A percentile compares a stretch with the other conserved stretches of the same genome.
These are phyloP conservation scores for Pseudogymnoascus sp. DNA, from an alignment of 2,329 filamentous ascomycete species.

Conservation along the genomic window DNA sequence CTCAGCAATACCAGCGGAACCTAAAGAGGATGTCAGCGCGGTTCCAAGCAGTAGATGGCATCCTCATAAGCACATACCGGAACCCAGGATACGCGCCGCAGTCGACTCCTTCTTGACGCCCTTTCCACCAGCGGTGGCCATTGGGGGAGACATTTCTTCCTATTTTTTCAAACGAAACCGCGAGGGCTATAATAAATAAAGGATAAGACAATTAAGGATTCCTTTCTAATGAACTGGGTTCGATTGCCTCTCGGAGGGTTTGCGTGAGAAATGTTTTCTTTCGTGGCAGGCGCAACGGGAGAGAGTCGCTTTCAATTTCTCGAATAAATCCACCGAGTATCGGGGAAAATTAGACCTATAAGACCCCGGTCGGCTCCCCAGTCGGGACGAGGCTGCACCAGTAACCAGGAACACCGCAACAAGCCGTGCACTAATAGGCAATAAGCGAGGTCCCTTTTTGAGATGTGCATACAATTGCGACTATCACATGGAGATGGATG, in stretches of 20 bases:
- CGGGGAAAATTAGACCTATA: neutral
- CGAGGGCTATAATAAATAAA: neutral
- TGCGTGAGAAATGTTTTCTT: neutral
- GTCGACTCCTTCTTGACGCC: slow-evolving; percentile 80
- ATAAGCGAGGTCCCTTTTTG: slow-evolving; percentile 8
- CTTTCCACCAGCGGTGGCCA: slow-evolving; percentile 38
- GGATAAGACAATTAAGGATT: slow-evolving; percentile 10
- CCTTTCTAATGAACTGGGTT: neutral
- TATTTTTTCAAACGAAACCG: slow-evolving; percentile 3
- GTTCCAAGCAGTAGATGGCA: neutral
- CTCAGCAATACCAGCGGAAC: slow-evolving; percentile 87
- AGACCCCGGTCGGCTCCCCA: neutral
- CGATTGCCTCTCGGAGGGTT: neutral
- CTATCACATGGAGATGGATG: neutral
- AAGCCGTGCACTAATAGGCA: neutral
- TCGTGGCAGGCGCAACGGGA: slow-evolving; percentile 1
- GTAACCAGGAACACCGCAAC: slow-evolving; percentile 1
- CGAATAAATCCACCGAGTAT: slow-evolving; percentile 8
- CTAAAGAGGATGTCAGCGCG: slow-evolving; percentile 39
- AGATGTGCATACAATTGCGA: neutral
- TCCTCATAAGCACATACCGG: slow-evolving; percentile 51
- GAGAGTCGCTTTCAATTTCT: slow-evolving; percentile 2
- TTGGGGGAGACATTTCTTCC: slow-evolving; percentile 12
- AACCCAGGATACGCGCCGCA: slow-evolving; percentile 78
- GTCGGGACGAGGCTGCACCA: slow-evolving; percentile 3